Percentiles rank a stretch among this genome's conserved stretches.
phyloP scores from a whole-genome alignment of 1,284 basidiomycete species.

The Leccinum subrobustum region DNA sequence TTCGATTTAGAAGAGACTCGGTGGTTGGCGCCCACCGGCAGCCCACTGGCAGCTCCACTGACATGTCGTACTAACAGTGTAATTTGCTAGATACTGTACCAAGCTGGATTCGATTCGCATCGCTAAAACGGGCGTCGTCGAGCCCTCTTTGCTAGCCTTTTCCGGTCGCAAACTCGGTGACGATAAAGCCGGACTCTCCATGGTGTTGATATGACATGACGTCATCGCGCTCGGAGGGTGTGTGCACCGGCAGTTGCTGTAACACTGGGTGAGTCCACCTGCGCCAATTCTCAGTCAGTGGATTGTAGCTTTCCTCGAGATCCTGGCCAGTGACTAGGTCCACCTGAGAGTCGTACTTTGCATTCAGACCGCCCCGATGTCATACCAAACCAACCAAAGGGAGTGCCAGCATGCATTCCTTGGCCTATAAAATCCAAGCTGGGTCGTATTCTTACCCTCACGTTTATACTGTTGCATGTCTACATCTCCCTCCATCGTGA shows the following conservation, averaged over 20 bases:
- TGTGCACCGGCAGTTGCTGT: neutral
- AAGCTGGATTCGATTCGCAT: neutral
- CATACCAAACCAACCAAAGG: constrained; percentile 8
- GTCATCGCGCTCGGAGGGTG: neutral
- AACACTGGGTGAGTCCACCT: neutral
- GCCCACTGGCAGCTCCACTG: neutral
- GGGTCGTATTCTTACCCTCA: neutral
- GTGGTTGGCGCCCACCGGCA: neutral
- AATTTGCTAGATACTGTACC: neutral
- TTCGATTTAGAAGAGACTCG: neutral
- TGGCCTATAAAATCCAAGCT: constrained; percentile 15
- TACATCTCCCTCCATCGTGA: constrained; percentile 5
- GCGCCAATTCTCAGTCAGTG: neutral
- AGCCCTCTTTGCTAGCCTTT: neutral
- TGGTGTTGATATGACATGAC: neutral
- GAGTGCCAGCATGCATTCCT: constrained; percentile 3
- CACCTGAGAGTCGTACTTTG: neutral
- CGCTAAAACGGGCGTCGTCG: neutral
- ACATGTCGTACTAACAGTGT: neutral
- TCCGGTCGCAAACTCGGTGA: neutral
- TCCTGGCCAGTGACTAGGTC: neutral
- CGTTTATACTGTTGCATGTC: neutral
- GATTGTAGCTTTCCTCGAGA: neutral
- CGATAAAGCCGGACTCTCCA: neutral
- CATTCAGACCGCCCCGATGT: constrained; percentile 14